phyloP scores from a whole-genome alignment of 2,329 filamentous ascomycete genomes.

The Ascomycota sp. region DNA sequence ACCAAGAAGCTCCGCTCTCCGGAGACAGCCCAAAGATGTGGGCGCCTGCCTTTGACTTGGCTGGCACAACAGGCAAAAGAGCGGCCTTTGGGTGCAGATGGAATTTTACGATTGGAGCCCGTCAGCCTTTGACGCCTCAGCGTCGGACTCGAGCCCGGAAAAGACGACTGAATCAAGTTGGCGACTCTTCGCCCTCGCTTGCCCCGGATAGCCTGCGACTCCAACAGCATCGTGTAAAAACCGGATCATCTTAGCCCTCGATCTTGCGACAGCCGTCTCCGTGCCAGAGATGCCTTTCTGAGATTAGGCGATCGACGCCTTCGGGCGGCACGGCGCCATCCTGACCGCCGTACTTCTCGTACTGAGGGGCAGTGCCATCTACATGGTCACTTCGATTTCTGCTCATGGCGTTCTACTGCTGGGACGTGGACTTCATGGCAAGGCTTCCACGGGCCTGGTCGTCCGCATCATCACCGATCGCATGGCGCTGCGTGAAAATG shows the following conservation, averaged over 20 bases:
- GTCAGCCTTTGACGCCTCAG: too few species aligned
- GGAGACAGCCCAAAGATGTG: too few species aligned
- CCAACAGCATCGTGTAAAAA: constrained; percentile 40
- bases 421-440: constrained; percentile 41
- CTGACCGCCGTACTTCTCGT: constrained; percentile 35
- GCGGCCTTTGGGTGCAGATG: too few species aligned
- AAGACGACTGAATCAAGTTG: too few species aligned
- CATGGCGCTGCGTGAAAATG: constrained; percentile 39
- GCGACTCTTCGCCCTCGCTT: too few species aligned
- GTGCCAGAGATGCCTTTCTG: constrained; percentile 48
- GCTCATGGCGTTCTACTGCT: constrained; percentile 39
- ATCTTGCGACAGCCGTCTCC: constrained; percentile 44
- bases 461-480: constrained; percentile 44
- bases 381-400: constrained; percentile 31
- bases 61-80: too few species aligned
- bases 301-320: constrained; percentile 43
- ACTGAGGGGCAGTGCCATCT: constrained; percentile 39
- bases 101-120: too few species aligned
- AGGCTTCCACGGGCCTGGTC: constrained; percentile 39
- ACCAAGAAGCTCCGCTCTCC: too few species aligned
- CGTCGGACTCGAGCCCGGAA: too few species aligned
- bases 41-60: too few species aligned
- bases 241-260: constrained; percentile 52
- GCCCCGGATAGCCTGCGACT: constrained; percentile 40
- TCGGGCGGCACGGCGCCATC: constrained; percentile 38